Evolutionary conservation across 164 flowering plant genomes (phyloP).

Genomic region (Saururus chinensis): DNA sequence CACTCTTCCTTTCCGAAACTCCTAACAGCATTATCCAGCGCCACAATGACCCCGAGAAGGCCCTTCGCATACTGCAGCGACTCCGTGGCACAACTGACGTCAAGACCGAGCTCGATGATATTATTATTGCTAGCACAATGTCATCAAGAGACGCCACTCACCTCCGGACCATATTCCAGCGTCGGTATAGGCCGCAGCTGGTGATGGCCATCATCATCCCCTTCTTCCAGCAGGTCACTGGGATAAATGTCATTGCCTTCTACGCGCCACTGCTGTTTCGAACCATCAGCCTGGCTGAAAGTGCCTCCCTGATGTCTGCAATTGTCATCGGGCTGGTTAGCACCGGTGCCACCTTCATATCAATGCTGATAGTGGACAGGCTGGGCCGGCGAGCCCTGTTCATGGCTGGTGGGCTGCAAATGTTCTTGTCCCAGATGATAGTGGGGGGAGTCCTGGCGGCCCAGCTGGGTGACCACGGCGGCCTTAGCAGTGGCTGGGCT

Average conservation of each 20-base stretch:
- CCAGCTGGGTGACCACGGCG: conserved; percentile 16
- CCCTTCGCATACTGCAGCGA: conserved; percentile 8
- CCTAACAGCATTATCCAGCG: conserved; percentile 24
- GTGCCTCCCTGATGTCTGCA: conserved; percentile 19
- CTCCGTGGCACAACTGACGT: conserved; percentile 54
- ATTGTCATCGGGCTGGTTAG: conserved; percentile 13
- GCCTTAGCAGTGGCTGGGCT: conserved; percentile 11
- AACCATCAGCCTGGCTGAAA: conserved; percentile 19
- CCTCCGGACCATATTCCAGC: conserved; percentile 3
- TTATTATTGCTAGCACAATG: conserved; percentile 12
- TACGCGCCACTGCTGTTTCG: conserved; percentile 17
- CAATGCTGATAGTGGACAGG: conserved; percentile 17
- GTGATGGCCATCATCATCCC: conserved; percentile 19
- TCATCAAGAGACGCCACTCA: conserved; percentile 1
- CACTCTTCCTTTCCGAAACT: conserved; percentile 24
- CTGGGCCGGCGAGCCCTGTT: conserved; percentile 14
- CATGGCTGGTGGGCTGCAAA: conserved; percentile 16
- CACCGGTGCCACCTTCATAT: conserved; percentile 9
- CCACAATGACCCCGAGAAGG: conserved; percentile 7
- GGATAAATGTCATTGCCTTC: conserved; percentile 21
- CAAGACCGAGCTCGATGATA: conserved; percentile 36
- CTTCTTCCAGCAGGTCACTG: conserved; percentile 22
- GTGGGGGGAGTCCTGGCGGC: conserved; percentile 18
- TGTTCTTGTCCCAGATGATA: conserved; percentile 13
- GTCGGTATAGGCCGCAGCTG: conserved; percentile 16